Evolutionary conservation across 495 filamentous ascomycete genomes (phyloP).

Genomic region (Hypoxylon subgilvum): DNA sequence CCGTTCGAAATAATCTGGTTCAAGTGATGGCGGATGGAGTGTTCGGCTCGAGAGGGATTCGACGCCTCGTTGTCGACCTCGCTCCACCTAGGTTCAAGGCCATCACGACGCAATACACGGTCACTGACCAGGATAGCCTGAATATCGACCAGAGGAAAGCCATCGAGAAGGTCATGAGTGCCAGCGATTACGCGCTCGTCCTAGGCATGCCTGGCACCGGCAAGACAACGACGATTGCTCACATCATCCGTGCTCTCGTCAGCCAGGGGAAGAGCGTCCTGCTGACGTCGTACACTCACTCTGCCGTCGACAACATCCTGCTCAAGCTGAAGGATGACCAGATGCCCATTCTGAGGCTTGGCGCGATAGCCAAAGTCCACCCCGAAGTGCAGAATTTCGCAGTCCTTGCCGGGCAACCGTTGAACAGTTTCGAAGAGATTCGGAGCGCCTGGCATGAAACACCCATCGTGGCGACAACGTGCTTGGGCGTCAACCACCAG

Average conservation of each 20-base stretch:
- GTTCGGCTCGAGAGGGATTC: constrained; percentile 73
- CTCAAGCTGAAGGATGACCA: constrained; percentile 83
- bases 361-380: constrained; percentile 81
- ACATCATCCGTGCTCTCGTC: constrained; percentile 92
- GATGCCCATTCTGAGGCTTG: constrained; percentile 82
- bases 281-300: constrained; percentile 93
- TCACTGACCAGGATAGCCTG: constrained; percentile 63
- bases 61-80: constrained; percentile 77
- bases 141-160: constrained; percentile 88
- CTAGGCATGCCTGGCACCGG: constrained; percentile 98
- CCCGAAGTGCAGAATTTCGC: constrained; percentile 84
- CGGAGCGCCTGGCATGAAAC: constrained; percentile 79
- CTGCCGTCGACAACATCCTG: constrained; percentile 96
- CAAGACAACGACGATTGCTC: constrained; percentile 96
- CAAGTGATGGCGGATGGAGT: constrained; percentile 83
- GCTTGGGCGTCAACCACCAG: constrained; percentile 84
- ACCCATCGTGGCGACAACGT: constrained; percentile 92
- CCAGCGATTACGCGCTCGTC: constrained; percentile 90
- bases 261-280: constrained; percentile 90
- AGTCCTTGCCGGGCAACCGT: constrained; percentile 72
- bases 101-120: constrained; percentile 61
- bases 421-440: constrained; percentile 79
- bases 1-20: constrained; percentile 89
- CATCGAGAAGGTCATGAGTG: constrained; percentile 92
- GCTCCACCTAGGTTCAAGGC: constrained; percentile 75